Conservation (phyloP, 306 rosid genomes). For the Prunus davidiana region DNA sequence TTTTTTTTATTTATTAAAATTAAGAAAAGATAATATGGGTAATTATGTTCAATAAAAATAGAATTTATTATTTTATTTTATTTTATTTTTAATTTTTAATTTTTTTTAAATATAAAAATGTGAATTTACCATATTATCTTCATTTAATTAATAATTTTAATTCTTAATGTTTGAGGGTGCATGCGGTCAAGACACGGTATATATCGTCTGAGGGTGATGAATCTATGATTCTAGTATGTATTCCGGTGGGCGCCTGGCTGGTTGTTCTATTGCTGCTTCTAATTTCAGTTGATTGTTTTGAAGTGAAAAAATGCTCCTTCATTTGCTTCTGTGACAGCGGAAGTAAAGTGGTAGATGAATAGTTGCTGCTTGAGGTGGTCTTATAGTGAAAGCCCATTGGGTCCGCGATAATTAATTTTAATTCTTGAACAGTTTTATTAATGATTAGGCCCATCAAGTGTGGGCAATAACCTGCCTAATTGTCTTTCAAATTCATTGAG, state of each 20-base stretch:
- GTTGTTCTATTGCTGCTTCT: neutral
- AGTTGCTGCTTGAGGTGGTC: neutral
- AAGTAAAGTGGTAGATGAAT: neutral
- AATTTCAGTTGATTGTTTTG: neutral
- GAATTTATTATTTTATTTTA: too few species aligned
- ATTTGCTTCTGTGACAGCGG: neutral
- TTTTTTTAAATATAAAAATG: too few species aligned
- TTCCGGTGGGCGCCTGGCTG: neutral
- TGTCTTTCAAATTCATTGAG: too few species aligned
- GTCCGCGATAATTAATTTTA: neutral
- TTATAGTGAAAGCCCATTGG: neutral
- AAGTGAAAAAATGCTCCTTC: neutral
- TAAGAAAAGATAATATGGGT: too few species aligned
- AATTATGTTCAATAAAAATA: too few species aligned
- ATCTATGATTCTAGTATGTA: neutral
- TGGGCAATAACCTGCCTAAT: neutral
- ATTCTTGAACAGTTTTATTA: neutral
- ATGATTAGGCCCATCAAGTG: neutral
- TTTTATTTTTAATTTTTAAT: too few species aligned
- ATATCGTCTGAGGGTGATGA: neutral
- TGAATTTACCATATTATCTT: too few species aligned
- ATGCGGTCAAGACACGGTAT: neutral
- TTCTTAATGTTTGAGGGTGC: too few species aligned
- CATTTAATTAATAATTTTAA: too few species aligned
- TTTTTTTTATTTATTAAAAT: too few species aligned